Base-by-base conservation (phyloP, 2,329 filamentous ascomycete species). In the Gnomoniopsis smithogilvyi region DNA sequence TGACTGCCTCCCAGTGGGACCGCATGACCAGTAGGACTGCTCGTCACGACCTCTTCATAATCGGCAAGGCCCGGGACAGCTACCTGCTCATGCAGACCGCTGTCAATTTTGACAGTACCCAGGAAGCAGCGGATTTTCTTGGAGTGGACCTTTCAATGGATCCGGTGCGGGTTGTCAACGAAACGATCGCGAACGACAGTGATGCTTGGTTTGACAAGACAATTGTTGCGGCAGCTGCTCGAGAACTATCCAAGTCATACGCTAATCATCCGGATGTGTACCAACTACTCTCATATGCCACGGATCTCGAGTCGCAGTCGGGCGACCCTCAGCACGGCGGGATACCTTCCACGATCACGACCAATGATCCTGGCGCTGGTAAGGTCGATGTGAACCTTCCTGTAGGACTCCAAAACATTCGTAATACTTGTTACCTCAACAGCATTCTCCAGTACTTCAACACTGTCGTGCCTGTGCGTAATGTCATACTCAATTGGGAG, bases 391-490 rank as follows among this genome's bases (percentile, higher is more conserved):
- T 74, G 50, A 78, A 83, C 33, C 86, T 91, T 72, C 95, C 95
- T 0, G 90, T 96, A 22, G 95, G 95, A 0, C 81, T 98, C 6
- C 84, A 87, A 63, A 99, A 98, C 66, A 96, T 98, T 59, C 93
- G 95, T 60, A 99, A 99, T 68, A 99, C 96, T 0, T 99, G 95
- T 72, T 99, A 99, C 68, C 81, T 99, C 56, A 99, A 99, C 77
- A 98, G 94, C 74, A 83, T 99, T 51, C 80, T 99, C 11, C 95
- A 99, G 67, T 98, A 96, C 70, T 89, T 97, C 65, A 97, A 96
- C 71, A 96, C 93, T 0, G 85, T 98, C 57, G 88, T 87, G 62
- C 87, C 91, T 2, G 80, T 98, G 33, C 85, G 94, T 52, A 83
- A 95, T 6, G 83, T 97, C 64, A 87, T 97, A 3, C 78, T 96